Evolutionary conservation across 805 yeast species (phyloP).

Genomic region (Candida hungchunana): DNA sequence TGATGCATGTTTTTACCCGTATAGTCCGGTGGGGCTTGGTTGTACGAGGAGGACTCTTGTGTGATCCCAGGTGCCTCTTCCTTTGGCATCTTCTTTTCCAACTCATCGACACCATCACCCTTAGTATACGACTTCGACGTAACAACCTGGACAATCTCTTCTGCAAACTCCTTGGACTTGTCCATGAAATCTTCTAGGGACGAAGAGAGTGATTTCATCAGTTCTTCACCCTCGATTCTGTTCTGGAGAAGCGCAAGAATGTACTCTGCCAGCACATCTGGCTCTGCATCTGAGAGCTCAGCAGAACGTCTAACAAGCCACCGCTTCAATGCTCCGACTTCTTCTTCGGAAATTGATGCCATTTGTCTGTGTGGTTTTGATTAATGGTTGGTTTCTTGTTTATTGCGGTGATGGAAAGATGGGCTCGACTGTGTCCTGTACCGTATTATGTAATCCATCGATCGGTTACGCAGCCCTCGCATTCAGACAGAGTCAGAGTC

Average conservation of each 20-base stretch:
- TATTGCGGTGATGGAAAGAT: no score
- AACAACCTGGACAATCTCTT: constrained; percentile 28
- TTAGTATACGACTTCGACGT: constrained; percentile 8
- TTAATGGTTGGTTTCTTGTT: no score
- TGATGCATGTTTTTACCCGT: constrained; percentile 3
- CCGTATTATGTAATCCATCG: no score
- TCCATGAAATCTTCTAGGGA: constrained; percentile 38
- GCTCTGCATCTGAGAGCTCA: constrained; percentile 35
- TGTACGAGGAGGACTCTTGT: constrained; percentile 11
- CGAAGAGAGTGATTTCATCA: constrained; percentile 27
- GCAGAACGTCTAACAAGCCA: constrained; percentile 27
- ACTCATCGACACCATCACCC: constrained; percentile 4
- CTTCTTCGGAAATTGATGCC: constrained; percentile 9
- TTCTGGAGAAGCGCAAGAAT: constrained; percentile 38
- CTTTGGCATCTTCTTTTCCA: constrained; percentile 6
- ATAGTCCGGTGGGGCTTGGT: constrained; percentile 10
- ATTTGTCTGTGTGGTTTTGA: no score
- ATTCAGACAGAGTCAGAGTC: no score
- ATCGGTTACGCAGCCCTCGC: no score
- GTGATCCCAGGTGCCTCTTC: constrained; percentile 12
- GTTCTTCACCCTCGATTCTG: constrained; percentile 32
- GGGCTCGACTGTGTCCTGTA: no score
- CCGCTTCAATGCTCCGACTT: constrained; percentile 18
- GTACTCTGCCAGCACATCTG: constrained; percentile 41
- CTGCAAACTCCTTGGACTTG: constrained; percentile 21